Percentiles rank a stretch among this genome's conserved stretches.
phyloP scores from a whole-genome alignment of 192 early-diverging fungal species.

The Podila epigama region DNA sequence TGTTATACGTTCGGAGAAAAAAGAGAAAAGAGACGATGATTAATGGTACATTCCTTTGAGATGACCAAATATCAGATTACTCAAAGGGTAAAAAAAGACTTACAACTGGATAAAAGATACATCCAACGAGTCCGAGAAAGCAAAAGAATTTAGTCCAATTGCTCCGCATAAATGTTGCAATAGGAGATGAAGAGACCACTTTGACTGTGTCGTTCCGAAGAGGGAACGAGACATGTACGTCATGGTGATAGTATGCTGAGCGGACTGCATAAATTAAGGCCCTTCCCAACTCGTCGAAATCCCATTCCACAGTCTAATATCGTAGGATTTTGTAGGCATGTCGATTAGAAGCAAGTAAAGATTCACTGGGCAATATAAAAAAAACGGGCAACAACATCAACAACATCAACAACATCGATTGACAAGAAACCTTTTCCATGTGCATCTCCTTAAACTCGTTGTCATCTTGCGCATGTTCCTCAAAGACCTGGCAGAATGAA shows the following conservation, averaged over 20 bases:
- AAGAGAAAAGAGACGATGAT: neutral
- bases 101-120: constrained; percentile 41
- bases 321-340: neutral
- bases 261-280: constrained; percentile 48
- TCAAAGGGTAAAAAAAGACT: neutral
- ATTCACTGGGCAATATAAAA: too few relatives aligned
- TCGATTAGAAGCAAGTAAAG: neutral
- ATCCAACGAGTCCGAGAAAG: constrained; percentile 27
- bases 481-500: constrained; percentile 34
- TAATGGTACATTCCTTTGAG: neutral
- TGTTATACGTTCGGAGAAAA: neutral
- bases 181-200: constrained; percentile 27
- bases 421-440: constrained; percentile 40
- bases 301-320: constrained; percentile 28
- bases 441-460: constrained; percentile 51
- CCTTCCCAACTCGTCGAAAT: constrained; percentile 41
- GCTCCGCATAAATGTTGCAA: constrained; percentile 32
- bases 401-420: too few relatives aligned
- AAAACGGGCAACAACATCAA: too few relatives aligned
- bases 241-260: constrained; percentile 22
- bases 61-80: neutral
- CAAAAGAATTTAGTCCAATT: constrained; percentile 43
- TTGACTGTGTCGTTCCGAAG: constrained; percentile 42
- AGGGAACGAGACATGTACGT: constrained; percentile 31
- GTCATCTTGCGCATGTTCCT: constrained; percentile 41